A percentile compares a stretch with the other conserved stretches of the same genome.
Evolutionary conservation across 805 yeast species (phyloP).

Genomic region (Metschnikowia reukaufii): DNA sequence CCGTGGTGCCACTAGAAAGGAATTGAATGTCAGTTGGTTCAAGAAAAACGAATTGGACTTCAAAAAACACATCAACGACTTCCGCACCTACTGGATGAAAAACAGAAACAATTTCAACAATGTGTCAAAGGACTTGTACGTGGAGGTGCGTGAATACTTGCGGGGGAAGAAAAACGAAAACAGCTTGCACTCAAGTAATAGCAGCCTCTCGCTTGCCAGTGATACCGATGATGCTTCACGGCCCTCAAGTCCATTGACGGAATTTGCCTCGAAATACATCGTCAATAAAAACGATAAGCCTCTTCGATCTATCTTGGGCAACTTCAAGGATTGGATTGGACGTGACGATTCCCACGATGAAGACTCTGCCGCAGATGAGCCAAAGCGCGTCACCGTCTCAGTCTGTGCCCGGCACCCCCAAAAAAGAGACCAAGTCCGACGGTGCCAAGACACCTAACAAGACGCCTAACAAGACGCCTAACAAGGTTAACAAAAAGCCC

Average conservation of each 20-base stretch:
- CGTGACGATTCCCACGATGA: constrained; percentile 34
- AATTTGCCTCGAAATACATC: constrained; percentile 62
- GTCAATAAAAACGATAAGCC: constrained; percentile 50
- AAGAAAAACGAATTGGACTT: constrained; percentile 95
- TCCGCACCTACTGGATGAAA: constrained; percentile 80
- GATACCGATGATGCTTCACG: constrained; percentile 33
- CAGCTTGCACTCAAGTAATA: constrained; percentile 16
- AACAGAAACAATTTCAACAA: constrained; percentile 66
- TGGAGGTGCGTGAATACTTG: constrained; percentile 77
- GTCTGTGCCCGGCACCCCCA: constrained; percentile 5
- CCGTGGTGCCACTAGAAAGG: constrained; percentile 95
- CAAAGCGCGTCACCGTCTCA: constrained; percentile 10
- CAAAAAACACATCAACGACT: constrained; percentile 85
- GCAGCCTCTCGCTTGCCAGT: constrained; percentile 21
- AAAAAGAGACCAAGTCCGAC: constrained; percentile 1
- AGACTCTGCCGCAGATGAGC: constrained; percentile 26
- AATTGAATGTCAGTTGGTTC: constrained; percentile 94
- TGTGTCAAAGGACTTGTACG: constrained; percentile 78
- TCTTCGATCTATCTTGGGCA: constrained; percentile 35
- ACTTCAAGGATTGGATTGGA: constrained; percentile 43
- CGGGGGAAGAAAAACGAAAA: constrained; percentile 44
- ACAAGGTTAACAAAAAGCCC: constrained; percentile 10
- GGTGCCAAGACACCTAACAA: background rate
- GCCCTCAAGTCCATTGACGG: constrained; percentile 57
- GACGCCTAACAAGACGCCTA: constrained; percentile 9